phyloP scores from a whole-genome alignment of 129 eudicot genomes.

The Escallonia herrerae region DNA sequence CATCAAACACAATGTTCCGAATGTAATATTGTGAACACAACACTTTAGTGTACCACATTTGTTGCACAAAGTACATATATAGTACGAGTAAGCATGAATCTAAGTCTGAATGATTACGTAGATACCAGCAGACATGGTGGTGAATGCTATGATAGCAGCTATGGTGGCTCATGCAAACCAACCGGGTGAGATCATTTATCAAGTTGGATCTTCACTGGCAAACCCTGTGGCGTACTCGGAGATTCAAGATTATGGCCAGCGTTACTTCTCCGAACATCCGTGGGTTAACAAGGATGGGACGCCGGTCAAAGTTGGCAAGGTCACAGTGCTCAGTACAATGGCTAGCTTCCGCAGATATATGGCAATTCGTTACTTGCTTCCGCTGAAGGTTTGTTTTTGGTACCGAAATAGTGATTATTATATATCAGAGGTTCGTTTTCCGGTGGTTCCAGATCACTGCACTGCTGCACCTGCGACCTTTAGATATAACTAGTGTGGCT shows the following conservation, averaged over 20 bases:
- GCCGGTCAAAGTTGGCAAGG: constrained; percentile 49
- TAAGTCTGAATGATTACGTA: constrained; percentile 1
- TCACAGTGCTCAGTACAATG: constrained; percentile 48
- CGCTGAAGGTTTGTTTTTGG: constrained; percentile 44
- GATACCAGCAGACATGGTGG: constrained; percentile 98
- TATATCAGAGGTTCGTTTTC: no score
- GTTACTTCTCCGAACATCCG: constrained; percentile 57
- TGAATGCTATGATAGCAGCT: constrained; percentile 74
- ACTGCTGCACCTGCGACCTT: no score
- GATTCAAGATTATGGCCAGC: constrained; percentile 35
- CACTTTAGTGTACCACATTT: no score
- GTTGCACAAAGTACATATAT: no score
- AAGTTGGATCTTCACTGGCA: constrained; percentile 73
- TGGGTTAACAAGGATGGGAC: constrained; percentile 80
- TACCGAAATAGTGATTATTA: not conserved
- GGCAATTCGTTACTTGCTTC: constrained; percentile 58
- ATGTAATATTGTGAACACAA: no score
- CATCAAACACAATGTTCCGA: no score
- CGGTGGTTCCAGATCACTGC: no score
- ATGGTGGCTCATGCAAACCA: constrained; percentile 61
- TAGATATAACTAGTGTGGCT: no score
- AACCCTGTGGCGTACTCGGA: constrained; percentile 37
- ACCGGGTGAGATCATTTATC: constrained; percentile 48
- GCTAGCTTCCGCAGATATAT: constrained; percentile 61
- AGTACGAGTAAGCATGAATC: no score